Percentiles rank a stretch among this genome's conserved stretches.
These are phyloP conservation scores for Lactarius vividus DNA, from an alignment of 768 basidiomycete genomes.

Conservation along the genomic window DNA sequence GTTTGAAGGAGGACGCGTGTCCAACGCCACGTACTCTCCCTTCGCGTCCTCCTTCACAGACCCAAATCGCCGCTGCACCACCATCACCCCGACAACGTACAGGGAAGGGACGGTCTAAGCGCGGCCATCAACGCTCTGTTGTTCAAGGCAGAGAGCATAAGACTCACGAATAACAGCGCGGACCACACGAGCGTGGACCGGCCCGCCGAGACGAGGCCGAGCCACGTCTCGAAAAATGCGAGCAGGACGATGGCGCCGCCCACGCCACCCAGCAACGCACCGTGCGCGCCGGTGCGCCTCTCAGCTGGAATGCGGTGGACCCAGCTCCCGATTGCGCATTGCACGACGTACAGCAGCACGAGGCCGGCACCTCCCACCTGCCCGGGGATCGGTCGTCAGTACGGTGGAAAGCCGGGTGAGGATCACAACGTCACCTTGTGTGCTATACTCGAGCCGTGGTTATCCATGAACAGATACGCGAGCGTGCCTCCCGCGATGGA, in stretches of 20 bases:
- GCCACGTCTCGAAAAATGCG: constrained; percentile 13
- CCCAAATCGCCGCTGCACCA: constrained; percentile 8
- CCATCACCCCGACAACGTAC: constrained; percentile 16
- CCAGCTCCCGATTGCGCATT: constrained; percentile 12
- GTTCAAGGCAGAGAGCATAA: too few species aligned
- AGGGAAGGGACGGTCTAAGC: neutral
- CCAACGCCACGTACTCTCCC: constrained; percentile 16
- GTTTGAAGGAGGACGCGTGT: neutral
- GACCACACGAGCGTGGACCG: neutral
- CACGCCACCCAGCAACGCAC: constrained; percentile 1
- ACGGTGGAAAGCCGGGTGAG: neutral
- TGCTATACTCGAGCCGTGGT: neutral
- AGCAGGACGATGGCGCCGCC: constrained; percentile 11
- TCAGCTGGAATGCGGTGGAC: neutral
- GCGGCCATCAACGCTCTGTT: neutral
- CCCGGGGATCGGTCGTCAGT: too few species aligned
- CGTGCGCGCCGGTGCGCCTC: constrained; percentile 1
- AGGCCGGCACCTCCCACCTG: constrained; percentile 11
- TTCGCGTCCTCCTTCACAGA: neutral
- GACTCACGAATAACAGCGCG: constrained; percentile 11
- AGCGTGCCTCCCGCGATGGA: constrained; percentile 14
- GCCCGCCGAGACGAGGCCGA: constrained; percentile 7
- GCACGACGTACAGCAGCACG: constrained; percentile 7
- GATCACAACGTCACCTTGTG: constrained; percentile 17
- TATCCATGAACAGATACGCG: constrained; percentile 18